Evolutionary conservation across 768 basidiomycete species (phyloP), one percentile per base, ranked within the genome.

Genomic region (Auricularia sp.): DNA sequence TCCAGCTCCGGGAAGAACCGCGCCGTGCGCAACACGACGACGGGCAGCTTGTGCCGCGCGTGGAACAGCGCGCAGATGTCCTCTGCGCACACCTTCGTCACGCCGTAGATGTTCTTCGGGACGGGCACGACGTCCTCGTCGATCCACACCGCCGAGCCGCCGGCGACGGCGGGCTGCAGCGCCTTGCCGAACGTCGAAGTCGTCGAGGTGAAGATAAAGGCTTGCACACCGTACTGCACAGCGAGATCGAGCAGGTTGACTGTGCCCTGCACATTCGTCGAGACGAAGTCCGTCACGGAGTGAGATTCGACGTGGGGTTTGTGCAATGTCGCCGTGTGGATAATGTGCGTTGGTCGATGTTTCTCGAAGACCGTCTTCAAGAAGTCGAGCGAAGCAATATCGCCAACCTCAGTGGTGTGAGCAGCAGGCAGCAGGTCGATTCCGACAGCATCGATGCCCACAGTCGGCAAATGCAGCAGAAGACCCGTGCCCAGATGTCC

Each of bases 91-190:
- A 59, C 34, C 24, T 59, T 59, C 11, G 56, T 59, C 24, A 59
- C 34, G 56, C 56, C 56, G 56, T 59, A 59, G 56, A 59, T 59
- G 56, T 59, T 59, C 56, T 59, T 29, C 11, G 34, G 56, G 56
- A 59, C 29, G 29, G 56, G 56, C 24, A 59, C 29, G 29, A 59
- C 56, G 18, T 14, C 24, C 56, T 59, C 56, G 56, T 59, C 56
- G 56, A 59, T 59, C 56, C 56, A 59, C 7, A 59, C 56, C 4
- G 56, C 29, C 16, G 56, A 8, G 4, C 56, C 56, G 13, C 56
- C 56, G 4, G 14, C 29, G 24, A 29, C 56, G 24, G 56, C 56
- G 0, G 56, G 56, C 29, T 59, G 24, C 24, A 59, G 56, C 4
- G 56, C 56, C 13, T 59, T 29, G 8, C 56, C 56, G 56, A 59